Percentiles rank a stretch among this genome's conserved stretches.
Conservation (phyloP, 352 stramenopile species). For the Pythium biforme region DNA sequence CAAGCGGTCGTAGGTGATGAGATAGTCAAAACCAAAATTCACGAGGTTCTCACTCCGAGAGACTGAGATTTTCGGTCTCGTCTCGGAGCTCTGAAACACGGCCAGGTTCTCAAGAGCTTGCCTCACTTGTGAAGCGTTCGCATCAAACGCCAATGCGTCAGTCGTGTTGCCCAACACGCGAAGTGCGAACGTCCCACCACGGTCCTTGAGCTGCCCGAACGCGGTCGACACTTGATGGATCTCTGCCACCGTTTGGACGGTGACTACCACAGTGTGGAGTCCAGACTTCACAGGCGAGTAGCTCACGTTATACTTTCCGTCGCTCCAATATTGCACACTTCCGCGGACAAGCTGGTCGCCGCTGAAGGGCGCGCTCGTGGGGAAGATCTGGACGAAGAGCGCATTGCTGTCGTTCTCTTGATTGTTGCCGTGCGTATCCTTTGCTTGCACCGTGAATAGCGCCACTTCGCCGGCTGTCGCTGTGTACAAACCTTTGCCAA, state of each 20-base stretch:
- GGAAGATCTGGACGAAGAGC: slow-evolving; percentile 55
- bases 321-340: slow-evolving; percentile 49
- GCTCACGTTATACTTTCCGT: slow-evolving; percentile 82
- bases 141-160: slow-evolving; percentile 77
- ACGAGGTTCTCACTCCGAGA: slow-evolving; percentile 40
- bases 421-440: slow-evolving; percentile 84
- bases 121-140: slow-evolving; percentile 63
- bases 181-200: slow-evolving; percentile 85
- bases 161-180: slow-evolving; percentile 60
- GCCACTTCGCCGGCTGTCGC: slow-evolving; percentile 48
- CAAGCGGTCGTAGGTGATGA: slow-evolving; percentile 60
- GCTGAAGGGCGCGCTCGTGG: slow-evolving; percentile 31
- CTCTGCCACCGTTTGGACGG: slow-evolving; percentile 71
- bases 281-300: slow-evolving; percentile 86
- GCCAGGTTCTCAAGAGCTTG: slow-evolving; percentile 63
- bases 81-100: slow-evolving; percentile 27
- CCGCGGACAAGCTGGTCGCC: slow-evolving; percentile 36
- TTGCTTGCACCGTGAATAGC: slow-evolving; percentile 76
- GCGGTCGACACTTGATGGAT: slow-evolving; percentile 80
- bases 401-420: slow-evolving; percentile 40
- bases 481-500: slow-evolving; percentile 58
- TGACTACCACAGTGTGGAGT: slow-evolving; percentile 84
- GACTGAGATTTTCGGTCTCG: slow-evolving; percentile 37
- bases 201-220: slow-evolving; percentile 67
- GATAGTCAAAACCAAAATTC: slow-evolving; percentile 74